Conservation (phyloP, 495 filamentous ascomycete genomes). For the Xylaria venustula region DNA sequence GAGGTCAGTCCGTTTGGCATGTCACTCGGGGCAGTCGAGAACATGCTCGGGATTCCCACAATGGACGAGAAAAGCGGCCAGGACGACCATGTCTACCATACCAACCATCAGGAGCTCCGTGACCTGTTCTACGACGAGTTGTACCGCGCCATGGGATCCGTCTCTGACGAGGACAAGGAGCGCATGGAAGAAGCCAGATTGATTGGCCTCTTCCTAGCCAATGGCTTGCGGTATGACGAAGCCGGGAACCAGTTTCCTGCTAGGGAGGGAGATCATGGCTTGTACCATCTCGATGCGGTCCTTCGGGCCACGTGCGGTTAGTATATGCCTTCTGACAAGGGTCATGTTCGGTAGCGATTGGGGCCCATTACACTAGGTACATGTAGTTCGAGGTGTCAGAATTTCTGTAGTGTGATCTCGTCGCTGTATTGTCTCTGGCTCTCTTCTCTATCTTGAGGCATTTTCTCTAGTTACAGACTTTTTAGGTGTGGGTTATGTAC, state of each 20-base stretch:
- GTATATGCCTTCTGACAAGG: too few relatives aligned
- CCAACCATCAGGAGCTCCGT: neutral
- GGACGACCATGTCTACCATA: neutral
- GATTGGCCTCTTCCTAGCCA: neutral
- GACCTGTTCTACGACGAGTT: constrained; percentile 1
- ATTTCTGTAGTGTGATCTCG: too few relatives aligned
- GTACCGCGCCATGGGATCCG: neutral
- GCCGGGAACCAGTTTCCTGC: constrained; percentile 26
- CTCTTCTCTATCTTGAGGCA: too few relatives aligned
- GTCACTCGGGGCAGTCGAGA: constrained; percentile 6
- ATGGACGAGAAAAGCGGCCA: neutral
- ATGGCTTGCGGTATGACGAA: neutral
- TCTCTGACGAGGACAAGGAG: neutral
- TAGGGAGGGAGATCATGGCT: constrained; percentile 26
- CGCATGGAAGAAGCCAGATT: neutral
- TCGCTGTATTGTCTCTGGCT: too few relatives aligned
- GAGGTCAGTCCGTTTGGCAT: constrained; percentile 5
- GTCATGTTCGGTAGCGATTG: too few relatives aligned
- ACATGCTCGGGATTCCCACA: constrained; percentile 3
- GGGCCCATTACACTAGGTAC: too few relatives aligned
- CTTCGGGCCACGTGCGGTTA: too few relatives aligned
- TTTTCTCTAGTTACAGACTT: too few relatives aligned
- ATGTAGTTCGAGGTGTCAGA: too few relatives aligned
- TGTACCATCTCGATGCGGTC: neutral
- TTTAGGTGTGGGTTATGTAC: too few relatives aligned